Evolutionary conservation across 2,329 filamentous ascomycete species (phyloP).

Genomic region (Neofusicoccum cordaticola): DNA sequence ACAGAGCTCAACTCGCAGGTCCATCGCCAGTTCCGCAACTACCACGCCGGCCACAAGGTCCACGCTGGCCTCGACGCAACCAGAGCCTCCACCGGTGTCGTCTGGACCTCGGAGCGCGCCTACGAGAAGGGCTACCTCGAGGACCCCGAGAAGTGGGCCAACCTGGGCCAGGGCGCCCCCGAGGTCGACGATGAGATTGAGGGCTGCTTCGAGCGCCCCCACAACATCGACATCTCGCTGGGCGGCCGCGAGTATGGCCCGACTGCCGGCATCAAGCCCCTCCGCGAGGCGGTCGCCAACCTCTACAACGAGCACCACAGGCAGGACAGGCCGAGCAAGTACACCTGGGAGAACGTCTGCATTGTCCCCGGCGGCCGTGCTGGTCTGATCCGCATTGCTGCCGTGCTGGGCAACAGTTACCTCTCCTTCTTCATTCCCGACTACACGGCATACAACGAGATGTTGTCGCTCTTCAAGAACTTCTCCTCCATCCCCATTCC

Average conservation of each 20-base stretch:
- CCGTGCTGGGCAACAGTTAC: conserved; percentile 88
- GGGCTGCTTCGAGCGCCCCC: conserved; percentile 81
- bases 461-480: conserved; percentile 93
- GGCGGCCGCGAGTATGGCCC: conserved; percentile 84
- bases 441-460: conserved; percentile 97
- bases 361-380: conserved; percentile 93
- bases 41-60: conserved; percentile 85
- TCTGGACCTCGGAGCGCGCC: conserved; percentile 88
- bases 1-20: conserved; percentile 78
- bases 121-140: conserved; percentile 86
- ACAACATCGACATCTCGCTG: conserved; percentile 72
- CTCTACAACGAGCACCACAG: conserved; percentile 94
- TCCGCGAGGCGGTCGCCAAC: conserved; percentile 83
- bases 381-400: conserved; percentile 90
- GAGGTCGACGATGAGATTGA: conserved; percentile 92
- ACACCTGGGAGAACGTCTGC: conserved; percentile 96
- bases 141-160: conserved; percentile 80
- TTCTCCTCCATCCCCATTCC: conserved; percentile 54
- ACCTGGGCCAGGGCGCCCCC: conserved; percentile 88
- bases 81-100: conserved; percentile 85
- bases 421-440: conserved; percentile 90
- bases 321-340: conserved; percentile 80
- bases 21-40: conserved; percentile 83
- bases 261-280: conserved; percentile 87
- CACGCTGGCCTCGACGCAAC: conserved; percentile 88